Conservation (phyloP, 2,329 filamentous ascomycete genomes). For the Colletotrichum endophyticum region DNA sequence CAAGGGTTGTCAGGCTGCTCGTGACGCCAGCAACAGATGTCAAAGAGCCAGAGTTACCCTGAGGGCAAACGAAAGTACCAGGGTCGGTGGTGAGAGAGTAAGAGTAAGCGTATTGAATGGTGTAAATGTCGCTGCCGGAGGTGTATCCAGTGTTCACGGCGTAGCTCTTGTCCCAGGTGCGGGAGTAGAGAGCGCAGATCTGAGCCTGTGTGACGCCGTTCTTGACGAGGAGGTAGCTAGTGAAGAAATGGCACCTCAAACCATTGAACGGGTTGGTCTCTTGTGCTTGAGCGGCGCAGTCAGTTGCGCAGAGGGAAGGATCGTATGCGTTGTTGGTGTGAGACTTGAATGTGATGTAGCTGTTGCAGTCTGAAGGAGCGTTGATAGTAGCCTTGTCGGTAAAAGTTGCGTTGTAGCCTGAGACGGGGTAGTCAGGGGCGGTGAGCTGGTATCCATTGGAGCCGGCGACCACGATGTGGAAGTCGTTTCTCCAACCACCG, state of each 20-base stretch:
- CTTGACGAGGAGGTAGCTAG: not conserved
- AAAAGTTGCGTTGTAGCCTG: not conserved
- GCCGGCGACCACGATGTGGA: conserved; percentile 18
- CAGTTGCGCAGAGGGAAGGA: not conserved
- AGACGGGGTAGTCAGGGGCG: not conserved
- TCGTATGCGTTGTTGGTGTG: not conserved
- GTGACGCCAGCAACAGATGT: not conserved
- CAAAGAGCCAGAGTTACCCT: not conserved
- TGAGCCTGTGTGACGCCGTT: conserved; percentile 1
- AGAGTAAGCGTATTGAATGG: not conserved
- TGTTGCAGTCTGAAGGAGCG: conserved; percentile 1
- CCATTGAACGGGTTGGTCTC: not conserved
- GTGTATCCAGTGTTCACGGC: not conserved
- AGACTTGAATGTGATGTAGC: conserved; percentile 11
- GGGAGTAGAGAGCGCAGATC: conserved; percentile 2
- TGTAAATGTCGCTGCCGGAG: not conserved
- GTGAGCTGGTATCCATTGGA: conserved; percentile 22
- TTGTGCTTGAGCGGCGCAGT: not conserved
- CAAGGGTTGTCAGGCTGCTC: not conserved
- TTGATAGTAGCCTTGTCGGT: conserved; percentile 1
- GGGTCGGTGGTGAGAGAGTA: not conserved
- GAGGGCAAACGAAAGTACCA: not conserved
- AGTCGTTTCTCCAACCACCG: conserved; percentile 5
- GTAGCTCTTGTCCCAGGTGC: not conserved
- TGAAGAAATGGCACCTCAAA: not conserved